A percentile compares a stretch with the other conserved stretches of the same genome.
These are phyloP conservation scores for Annona squamosa DNA, from an alignment of 164 flowering plant genomes.

Conservation along the genomic window DNA sequence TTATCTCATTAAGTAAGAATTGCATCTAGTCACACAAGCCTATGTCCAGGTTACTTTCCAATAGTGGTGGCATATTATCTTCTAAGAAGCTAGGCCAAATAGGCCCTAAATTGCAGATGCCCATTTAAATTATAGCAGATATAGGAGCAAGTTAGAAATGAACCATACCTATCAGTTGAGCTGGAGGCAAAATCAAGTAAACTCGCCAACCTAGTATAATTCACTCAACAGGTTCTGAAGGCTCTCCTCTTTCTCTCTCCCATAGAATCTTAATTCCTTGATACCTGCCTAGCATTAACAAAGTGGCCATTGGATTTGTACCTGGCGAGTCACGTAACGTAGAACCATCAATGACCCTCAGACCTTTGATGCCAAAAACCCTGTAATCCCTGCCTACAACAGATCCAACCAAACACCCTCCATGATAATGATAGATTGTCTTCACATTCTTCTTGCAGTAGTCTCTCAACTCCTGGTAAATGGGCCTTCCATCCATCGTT, in stretches of 20 bases:
- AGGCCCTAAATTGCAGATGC: no score
- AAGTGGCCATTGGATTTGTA: conserved; percentile 40
- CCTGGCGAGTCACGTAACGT: conserved; percentile 36
- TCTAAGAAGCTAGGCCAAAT: no score
- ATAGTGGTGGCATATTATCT: no score
- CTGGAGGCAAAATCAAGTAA: no score
- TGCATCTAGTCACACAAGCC: no score
- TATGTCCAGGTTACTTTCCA: no score
- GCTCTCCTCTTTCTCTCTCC: neutral
- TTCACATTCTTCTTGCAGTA: conserved; percentile 30
- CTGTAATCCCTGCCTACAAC: conserved; percentile 35
- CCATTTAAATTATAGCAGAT: no score
- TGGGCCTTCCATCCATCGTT: neutral
- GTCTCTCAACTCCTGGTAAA: conserved; percentile 16
- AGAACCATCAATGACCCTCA: conserved; percentile 44
- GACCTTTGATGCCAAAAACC: conserved; percentile 28
- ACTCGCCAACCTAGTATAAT: no score
- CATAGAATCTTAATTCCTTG: conserved; percentile 13
- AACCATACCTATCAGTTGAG: no score
- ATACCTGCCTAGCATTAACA: conserved; percentile 38
- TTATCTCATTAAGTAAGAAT: no score
- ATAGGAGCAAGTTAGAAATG: no score
- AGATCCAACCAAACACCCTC: conserved; percentile 32
- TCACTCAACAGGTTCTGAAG: neutral
- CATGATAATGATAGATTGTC: conserved; percentile 36